Base-by-base conservation (phyloP, 176 grass and related monocot genomes). In the Oryza rufipogon region DNA sequence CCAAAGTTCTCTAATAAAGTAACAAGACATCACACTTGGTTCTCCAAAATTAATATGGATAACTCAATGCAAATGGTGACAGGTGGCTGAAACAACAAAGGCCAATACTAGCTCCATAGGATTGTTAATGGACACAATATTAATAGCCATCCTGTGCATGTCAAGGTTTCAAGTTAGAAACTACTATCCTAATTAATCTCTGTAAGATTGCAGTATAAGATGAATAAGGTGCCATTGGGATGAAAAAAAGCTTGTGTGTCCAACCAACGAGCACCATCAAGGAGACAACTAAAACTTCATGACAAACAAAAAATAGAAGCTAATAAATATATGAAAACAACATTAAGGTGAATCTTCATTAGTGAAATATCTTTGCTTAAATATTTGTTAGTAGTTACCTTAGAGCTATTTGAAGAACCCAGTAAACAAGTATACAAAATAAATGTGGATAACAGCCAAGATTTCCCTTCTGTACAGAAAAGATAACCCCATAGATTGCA, bases 221-320 rank as follows among this genome's bases (percentile, higher is more conserved):
- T 22, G 0, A 79, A 67, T 49, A 22, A 68, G 8, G 19, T 20
- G 2, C 58, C 16, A 41, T 14, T 85, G 22, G 5, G 15, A 61
- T 65, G 54, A 60, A 65, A 48, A 36, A 6, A 16, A 36, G 6
- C 7, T 7, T 16, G 22, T 6, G 51, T 5, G 11, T 51, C 71
- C 52, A 34, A 38, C 30, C 41, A 83, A 71, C n/a, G 5, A 44
- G 16, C 20, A 71, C 11, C 15, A 36, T 70, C 66, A 71, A n/a
- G 11, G 70, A 64, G 22, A 33, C 64, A 85, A 58, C 73, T 11
- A 77, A n/a, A 68, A 76, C 23, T 68, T 76, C 36, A 41, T 32
- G 15, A 48, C 17, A 16, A 12, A 8, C 3, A 5, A 1, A 48
- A 32, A 68, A 42, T 38, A 76, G 0, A 73, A 47, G 70, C 41